Percentiles rank a stretch among this genome's conserved stretches.
phyloP scores from a whole-genome alignment of 2,329 filamentous ascomycete genomes.

The Microsporum canis region DNA sequence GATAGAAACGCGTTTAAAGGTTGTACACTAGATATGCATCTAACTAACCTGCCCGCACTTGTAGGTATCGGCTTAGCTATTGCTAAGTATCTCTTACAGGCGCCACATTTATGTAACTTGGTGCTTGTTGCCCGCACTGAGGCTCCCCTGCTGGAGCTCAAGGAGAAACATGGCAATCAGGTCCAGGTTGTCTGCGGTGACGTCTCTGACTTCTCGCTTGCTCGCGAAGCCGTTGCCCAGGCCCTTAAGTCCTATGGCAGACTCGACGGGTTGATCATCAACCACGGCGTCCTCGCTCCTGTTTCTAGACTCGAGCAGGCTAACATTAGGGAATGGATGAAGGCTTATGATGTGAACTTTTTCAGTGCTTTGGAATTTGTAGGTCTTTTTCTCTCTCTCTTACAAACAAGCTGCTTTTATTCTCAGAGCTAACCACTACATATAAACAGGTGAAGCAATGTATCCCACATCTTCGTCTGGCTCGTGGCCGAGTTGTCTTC shows the following conservation, averaged over 20 bases:
- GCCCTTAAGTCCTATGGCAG: slow-evolving; percentile 55
- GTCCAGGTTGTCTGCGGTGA: slow-evolving; percentile 50
- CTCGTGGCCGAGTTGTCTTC: slow-evolving; percentile 62
- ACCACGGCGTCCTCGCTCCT: slow-evolving; percentile 73
- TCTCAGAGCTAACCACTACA: neutral
- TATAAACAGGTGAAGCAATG: slow-evolving; percentile 54
- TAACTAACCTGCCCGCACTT: slow-evolving; percentile 6
- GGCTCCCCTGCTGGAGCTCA: slow-evolving; percentile 43
- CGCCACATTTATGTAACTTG: slow-evolving; percentile 42
- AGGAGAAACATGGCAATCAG: slow-evolving; percentile 42
- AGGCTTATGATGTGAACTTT: slow-evolving; percentile 70
- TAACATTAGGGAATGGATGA: slow-evolving; percentile 62
- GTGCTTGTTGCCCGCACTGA: slow-evolving; percentile 48
- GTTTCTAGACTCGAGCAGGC: slow-evolving; percentile 58
- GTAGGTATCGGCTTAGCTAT: slow-evolving; percentile 52
- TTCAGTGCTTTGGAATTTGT: slow-evolving; percentile 74
- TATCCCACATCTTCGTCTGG: slow-evolving; percentile 55
- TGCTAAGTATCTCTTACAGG: slow-evolving; percentile 47
- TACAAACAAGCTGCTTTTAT: neutral
- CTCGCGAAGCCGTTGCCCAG: slow-evolving; percentile 51
- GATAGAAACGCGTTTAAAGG: neutral
- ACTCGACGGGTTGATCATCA: slow-evolving; percentile 74
- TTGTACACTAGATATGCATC: neutral
- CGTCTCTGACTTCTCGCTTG: slow-evolving; percentile 42
- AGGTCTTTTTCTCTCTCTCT: slow-evolving; percentile 23